phyloP scores from a whole-genome alignment of 345 rosid genomes.

The Carallia pectinifolia region DNA sequence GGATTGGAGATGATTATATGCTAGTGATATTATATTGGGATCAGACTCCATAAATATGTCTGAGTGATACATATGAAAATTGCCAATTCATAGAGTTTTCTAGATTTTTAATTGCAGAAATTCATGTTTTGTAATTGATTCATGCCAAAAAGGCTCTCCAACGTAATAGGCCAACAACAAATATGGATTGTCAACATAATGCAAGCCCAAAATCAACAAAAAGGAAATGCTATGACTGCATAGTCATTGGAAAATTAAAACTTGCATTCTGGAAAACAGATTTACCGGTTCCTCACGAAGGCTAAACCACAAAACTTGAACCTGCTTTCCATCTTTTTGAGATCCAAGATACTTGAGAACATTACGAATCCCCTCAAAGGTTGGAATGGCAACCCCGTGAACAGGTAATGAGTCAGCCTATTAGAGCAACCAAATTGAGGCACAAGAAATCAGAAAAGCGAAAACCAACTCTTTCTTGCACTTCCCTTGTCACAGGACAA shows the following conservation, averaged over 20 bases:
- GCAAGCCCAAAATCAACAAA: too few species aligned
- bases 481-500: neutral
- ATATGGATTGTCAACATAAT: neutral
- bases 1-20: neutral
- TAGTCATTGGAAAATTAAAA: neutral
- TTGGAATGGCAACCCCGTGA: constrained; percentile 95
- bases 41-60: neutral
- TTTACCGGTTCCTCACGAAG: constrained; percentile 96
- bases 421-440: constrained; percentile 16
- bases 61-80: neutral
- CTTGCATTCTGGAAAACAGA: constrained; percentile 5
- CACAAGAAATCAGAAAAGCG: neutral
- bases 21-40: neutral
- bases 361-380: constrained; percentile 73
- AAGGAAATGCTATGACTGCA: neutral
- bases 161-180: neutral
- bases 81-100: neutral
- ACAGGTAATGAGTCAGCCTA: constrained; percentile 81
- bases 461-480: neutral
- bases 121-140: neutral
- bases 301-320: constrained; percentile 80
- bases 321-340: constrained; percentile 54
- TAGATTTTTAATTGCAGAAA: neutral
- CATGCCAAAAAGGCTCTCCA: neutral
- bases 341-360: constrained; percentile 85